Evolutionary conservation across 495 filamentous ascomycete genomes (phyloP).

Genomic region (Evansstolkia leycettana): DNA sequence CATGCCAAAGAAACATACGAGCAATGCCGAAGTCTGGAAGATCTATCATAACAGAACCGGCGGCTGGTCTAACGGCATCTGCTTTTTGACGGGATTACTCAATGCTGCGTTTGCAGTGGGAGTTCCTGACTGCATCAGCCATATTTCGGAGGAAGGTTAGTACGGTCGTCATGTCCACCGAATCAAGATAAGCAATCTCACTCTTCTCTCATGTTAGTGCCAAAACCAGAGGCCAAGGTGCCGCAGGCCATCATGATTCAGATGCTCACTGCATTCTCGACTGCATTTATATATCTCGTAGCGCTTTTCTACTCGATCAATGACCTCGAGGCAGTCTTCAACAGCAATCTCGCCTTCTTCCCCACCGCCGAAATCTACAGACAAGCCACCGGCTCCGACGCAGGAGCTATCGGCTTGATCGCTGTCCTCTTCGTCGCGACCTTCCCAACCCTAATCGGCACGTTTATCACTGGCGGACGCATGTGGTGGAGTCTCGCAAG

Average conservation of each 20-base stretch:
- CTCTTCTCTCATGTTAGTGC: conserved; percentile 6
- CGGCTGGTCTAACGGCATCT: conserved; percentile 51
- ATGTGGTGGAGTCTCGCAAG: conserved; percentile 69
- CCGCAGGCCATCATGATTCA: conserved; percentile 42
- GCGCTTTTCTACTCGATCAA: conserved; percentile 3
- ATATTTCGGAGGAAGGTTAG: conserved; percentile 57
- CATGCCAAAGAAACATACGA: conserved; percentile 55
- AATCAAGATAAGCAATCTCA: too few species aligned
- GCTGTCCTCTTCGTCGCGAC: conserved; percentile 38
- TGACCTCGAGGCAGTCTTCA: conserved; percentile 42
- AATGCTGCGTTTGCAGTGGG: conserved; percentile 72
- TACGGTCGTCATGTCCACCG: not conserved
- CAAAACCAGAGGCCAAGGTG: conserved; percentile 14
- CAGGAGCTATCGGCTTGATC: conserved; percentile 50
- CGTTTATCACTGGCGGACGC: conserved; percentile 55
- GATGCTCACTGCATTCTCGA: conserved; percentile 46
- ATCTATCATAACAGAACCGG: conserved; percentile 52
- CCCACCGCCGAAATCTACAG: conserved; percentile 62
- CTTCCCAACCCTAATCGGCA: conserved; percentile 47
- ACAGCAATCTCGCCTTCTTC: conserved; percentile 41
- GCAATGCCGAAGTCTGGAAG: conserved; percentile 46
- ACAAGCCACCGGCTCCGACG: conserved; percentile 52
- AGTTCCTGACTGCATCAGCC: conserved; percentile 56
- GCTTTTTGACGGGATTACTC: conserved; percentile 59
- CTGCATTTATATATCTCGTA: conserved; percentile 19